Percentiles rank a stretch among this genome's conserved stretches.
Conservation (phyloP, 495 filamentous ascomycete genomes). For the Tricharina praecox region DNA sequence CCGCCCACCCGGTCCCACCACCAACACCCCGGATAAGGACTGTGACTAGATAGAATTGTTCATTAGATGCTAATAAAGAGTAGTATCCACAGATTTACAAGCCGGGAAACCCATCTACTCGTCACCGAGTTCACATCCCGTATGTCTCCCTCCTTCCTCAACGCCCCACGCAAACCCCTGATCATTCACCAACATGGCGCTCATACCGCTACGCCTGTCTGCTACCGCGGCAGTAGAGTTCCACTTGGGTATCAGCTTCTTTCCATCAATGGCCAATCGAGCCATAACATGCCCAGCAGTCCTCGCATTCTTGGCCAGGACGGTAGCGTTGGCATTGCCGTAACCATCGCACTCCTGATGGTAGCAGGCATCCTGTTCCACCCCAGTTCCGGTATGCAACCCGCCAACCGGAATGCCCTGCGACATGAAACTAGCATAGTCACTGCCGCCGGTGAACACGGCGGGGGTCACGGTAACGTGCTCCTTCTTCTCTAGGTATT, state of each 20-base stretch:
- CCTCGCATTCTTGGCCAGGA: conserved; percentile 29
- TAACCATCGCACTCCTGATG: conserved; percentile 32
- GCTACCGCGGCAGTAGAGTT: too few relatives aligned
- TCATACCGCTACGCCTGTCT: too few relatives aligned
- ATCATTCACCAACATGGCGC: neutral
- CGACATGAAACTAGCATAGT: conserved; percentile 32
- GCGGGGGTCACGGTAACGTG: conserved; percentile 27
- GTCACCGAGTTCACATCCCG: conserved; percentile 5
- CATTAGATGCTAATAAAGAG: too few relatives aligned
- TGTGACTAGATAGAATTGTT: too few relatives aligned
- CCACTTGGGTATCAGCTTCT: conserved; percentile 29
- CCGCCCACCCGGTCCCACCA: too few relatives aligned
- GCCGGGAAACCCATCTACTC: too few relatives aligned
- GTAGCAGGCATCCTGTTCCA: conserved; percentile 31
- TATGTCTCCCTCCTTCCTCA: conserved; percentile 11
- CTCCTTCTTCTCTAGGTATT: conserved; percentile 26
- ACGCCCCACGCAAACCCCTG: conserved; percentile 10
- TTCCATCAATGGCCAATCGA: conserved; percentile 28
- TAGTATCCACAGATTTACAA: too few relatives aligned
- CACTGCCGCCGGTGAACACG: conserved; percentile 29
- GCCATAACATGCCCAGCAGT: conserved; percentile 32
- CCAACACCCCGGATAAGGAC: too few relatives aligned
- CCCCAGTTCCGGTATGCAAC: conserved; percentile 31
- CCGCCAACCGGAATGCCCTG: conserved; percentile 29
- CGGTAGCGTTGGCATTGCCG: conserved; percentile 29